Percentiles rank a stretch among this genome's conserved stretches.
Conservation (phyloP, 805 yeast species). For the Pachysolen tannophilus region DNA sequence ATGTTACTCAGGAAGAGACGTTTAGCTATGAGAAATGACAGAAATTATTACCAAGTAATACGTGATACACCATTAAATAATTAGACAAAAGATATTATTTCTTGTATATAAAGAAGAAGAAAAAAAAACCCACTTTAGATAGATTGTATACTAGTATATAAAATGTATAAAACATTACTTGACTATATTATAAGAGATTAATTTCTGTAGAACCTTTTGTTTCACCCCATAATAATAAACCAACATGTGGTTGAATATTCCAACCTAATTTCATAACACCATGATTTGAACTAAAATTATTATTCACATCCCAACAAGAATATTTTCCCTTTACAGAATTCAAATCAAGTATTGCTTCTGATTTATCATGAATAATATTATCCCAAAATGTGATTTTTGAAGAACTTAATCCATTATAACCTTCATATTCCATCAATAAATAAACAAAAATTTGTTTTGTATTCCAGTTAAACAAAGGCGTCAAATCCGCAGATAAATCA, state of each 20-base stretch:
- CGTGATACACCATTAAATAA: too few species aligned
- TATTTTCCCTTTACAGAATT: conserved; percentile 59
- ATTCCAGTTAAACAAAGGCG: conserved; percentile 89
- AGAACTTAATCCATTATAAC: conserved; percentile 27
- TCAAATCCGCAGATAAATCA: conserved; percentile 66
- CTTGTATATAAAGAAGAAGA: too few species aligned
- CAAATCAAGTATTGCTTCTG: conserved; percentile 51
- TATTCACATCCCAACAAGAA: conserved; percentile 79
- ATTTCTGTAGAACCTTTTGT: conserved; percentile 22
- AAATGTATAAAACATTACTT: too few species aligned
- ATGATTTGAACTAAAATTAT: conserved; percentile 49
- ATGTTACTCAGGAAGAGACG: too few species aligned
- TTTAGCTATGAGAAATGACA: too few species aligned
- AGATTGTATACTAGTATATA: too few species aligned
- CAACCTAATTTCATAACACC: conserved; percentile 71
- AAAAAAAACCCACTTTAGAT: too few species aligned
- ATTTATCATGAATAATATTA: conserved; percentile 53
- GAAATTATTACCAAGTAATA: too few species aligned
- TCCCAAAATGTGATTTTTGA: conserved; percentile 90
- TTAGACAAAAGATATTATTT: too few species aligned
- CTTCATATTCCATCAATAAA: conserved; percentile 75
- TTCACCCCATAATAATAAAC: conserved; percentile 67
- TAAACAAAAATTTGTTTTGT: conserved; percentile 94
- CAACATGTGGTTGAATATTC: conserved; percentile 90
- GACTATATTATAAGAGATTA: conserved; percentile 12